These are phyloP conservation scores for Diaporthe vaccinii DNA, from an alignment of 2,329 filamentous ascomycete species.

Conservation along the genomic window DNA sequence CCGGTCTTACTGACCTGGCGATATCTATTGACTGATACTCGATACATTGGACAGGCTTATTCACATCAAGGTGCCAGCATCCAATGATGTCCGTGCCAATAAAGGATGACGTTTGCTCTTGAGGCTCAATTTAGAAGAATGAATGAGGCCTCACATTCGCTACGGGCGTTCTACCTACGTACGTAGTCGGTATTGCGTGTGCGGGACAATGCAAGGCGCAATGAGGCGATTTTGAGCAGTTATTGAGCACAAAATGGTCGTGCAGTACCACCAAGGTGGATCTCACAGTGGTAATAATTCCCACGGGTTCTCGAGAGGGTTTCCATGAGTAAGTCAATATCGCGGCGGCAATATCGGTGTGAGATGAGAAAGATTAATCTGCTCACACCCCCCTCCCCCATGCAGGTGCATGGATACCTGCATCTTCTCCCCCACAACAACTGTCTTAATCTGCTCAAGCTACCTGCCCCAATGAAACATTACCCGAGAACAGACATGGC, in stretches of 20 bases:
- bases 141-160: neutral
- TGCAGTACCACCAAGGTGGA: neutral
- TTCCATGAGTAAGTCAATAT: conserved; percentile 3
- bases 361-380: conserved; percentile 1
- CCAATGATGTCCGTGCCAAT: no score
- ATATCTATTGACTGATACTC: neutral
- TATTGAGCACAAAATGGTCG: conserved; percentile 15
- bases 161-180: no score
- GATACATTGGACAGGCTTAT: no score
- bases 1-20: accelerated
- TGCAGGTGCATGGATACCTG: conserved; percentile 12
- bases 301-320: neutral
- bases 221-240: conserved; percentile 9
- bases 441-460: conserved; percentile 14
- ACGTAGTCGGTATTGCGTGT: neutral
- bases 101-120: neutral
- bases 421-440: conserved; percentile 1
- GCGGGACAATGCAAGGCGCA: neutral
- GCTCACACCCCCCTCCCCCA: conserved; percentile 22
- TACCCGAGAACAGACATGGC: neutral
- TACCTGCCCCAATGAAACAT: conserved; percentile 3
- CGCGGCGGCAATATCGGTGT: neutral
- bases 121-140: neutral
- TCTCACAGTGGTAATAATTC: neutral
- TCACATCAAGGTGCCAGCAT: no score